Base-by-base conservation (phyloP, 2,329 filamentous ascomycete species). In the Fusarium pseudocircinatum region DNA sequence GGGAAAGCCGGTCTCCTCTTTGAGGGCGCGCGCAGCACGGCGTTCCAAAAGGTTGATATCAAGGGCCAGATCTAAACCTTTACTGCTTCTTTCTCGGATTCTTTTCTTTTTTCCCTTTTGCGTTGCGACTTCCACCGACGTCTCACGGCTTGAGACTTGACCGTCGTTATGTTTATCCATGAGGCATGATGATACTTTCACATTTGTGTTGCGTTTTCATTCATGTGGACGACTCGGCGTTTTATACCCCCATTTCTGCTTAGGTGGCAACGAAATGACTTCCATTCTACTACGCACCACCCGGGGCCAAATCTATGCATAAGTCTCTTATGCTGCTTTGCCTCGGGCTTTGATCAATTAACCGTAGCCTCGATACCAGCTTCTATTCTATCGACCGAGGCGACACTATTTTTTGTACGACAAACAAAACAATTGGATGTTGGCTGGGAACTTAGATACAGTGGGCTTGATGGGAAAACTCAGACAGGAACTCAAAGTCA, bases 1-100 rank as follows among this genome's bases (percentile, higher is more conserved):
- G 90, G 89, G 78, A 95, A 95, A 84, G 93, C 92, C 56, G 89
- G 89, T 58, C 80, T 83, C 46, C 84, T 92, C 26, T 97, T 98
- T 82, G 94, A 98, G 80, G 81, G 84, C 60, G 90, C 93, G 67
- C 93, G 92, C 81, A 83, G 86, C 43, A 87, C 88, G 71, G 96
- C 96, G 54, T 97, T 97, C 83, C 89, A 90, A 79, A 92, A 91
- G 81, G 93, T 98, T 86, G 95, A 98, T 85, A 97, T 98, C 86
- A 98, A 98, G 86, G 95, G 96, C 79, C 96, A 98, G 85, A 97
- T 98, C 80, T 96, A 86, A 92, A 76, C 60, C 50, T 52, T 34
- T 53, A 28, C 30, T 70, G 56, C 57, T 61, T 60, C 57, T 70
- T 60, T 67, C 44, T 57, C 54, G 37, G 42, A 61, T 59, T 53